Evolutionary conservation across 768 basidiomycete genomes (phyloP).

Genomic region (Pholiota molesta): DNA sequence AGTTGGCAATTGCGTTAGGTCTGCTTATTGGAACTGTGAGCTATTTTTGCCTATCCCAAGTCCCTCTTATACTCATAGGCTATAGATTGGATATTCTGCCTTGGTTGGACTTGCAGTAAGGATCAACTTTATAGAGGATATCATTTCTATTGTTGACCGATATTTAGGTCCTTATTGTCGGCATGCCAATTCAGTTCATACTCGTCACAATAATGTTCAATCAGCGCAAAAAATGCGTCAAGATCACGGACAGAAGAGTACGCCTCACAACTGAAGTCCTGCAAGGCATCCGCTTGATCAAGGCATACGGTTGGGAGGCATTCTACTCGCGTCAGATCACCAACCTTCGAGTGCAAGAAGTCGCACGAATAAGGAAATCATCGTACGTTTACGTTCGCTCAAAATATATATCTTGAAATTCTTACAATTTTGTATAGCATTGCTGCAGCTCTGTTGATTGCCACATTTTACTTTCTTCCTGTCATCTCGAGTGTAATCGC

Average conservation of each 20-base stretch:
- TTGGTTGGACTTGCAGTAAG: conserved; percentile 58
- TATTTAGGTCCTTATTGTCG: conserved; percentile 14
- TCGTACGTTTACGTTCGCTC: conserved; percentile 33
- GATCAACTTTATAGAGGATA: not conserved
- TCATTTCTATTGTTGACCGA: conserved; percentile 8
- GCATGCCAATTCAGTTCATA: conserved; percentile 39
- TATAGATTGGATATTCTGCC: conserved; percentile 66
- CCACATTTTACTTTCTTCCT: conserved; percentile 53
- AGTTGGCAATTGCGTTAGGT: conserved; percentile 55
- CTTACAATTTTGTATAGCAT: conserved; percentile 28
- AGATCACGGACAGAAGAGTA: conserved; percentile 69
- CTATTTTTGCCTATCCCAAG: not conserved
- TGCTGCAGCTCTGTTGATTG: conserved; percentile 41
- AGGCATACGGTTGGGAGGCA: conserved; percentile 62
- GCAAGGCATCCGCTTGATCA: conserved; percentile 68
- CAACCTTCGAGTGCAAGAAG: conserved; percentile 40
- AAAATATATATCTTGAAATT: not conserved
- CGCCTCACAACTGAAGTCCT: conserved; percentile 68
- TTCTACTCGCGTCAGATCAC: conserved; percentile 50
- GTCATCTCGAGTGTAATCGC: conserved; percentile 51
- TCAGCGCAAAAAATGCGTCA: conserved; percentile 57
- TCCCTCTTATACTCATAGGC: not conserved
- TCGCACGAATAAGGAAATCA: conserved; percentile 38
- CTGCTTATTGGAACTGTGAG: conserved; percentile 62
- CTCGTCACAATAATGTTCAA: conserved; percentile 52